A percentile compares a stretch with the other conserved stretches of the same genome.
Evolutionary conservation across 2,329 filamentous ascomycete genomes (phyloP).

Genomic region (Parastagonospora nodorum): DNA sequence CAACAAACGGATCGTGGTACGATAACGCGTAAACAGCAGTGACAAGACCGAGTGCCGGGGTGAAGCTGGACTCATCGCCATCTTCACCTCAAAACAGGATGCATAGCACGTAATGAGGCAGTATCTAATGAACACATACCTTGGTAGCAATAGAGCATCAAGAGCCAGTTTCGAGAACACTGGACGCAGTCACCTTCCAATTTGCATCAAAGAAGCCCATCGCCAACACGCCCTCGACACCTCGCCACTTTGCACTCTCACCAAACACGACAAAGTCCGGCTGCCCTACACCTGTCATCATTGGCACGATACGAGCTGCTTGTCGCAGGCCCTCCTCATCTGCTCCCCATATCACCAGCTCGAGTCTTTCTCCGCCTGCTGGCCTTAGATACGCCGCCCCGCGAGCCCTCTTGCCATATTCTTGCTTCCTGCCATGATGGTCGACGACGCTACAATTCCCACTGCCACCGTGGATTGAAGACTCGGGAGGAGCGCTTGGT

Average conservation of each 20-base stretch:
- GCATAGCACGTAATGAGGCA: no score
- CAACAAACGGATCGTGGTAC: slow-evolving; percentile 4
- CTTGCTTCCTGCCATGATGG: slow-evolving; percentile 20
- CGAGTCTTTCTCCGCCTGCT: slow-evolving; percentile 53
- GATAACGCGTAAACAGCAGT: no score
- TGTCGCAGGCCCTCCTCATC: slow-evolving; percentile 54
- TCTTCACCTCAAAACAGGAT: no score
- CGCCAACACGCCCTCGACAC: slow-evolving; percentile 57
- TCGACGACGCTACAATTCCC: slow-evolving; percentile 27
- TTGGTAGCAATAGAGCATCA: not conserved
- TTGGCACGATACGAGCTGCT: slow-evolving; percentile 60
- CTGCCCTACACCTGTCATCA: slow-evolving; percentile 61
- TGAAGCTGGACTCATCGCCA: no score
- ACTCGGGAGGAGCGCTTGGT: slow-evolving; percentile 22
- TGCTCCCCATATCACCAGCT: slow-evolving; percentile 62
- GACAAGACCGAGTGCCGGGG: no score
- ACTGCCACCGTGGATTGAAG: slow-evolving; percentile 37
- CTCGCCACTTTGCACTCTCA: slow-evolving; percentile 55
- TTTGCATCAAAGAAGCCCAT: slow-evolving; percentile 61
- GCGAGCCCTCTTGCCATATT: slow-evolving; percentile 44
- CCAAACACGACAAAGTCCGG: slow-evolving; percentile 62
- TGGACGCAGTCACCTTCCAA: slow-evolving; percentile 58
- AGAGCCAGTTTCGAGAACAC: slow-evolving; percentile 41
- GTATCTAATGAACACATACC: not conserved
- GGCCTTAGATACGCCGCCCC: slow-evolving; percentile 60